phyloP scores from a whole-genome alignment of 345 rosid genomes.

The Gossypium raimondii region DNA sequence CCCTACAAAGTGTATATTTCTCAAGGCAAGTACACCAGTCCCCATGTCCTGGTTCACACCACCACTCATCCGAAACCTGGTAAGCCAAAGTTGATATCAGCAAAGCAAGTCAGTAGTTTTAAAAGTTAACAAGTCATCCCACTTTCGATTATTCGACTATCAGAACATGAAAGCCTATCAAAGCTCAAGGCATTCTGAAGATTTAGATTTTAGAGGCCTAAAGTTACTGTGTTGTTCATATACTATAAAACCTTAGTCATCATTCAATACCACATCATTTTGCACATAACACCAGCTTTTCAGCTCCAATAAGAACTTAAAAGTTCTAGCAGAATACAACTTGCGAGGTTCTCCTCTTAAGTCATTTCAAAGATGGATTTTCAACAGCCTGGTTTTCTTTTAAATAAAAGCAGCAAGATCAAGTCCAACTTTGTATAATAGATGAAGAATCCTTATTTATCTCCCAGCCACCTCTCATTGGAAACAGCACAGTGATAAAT shows the following conservation, averaged over 20 bases:
- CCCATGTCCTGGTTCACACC: slow-evolving; percentile 82
- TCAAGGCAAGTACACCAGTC: slow-evolving; percentile 74
- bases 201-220: slow-evolving; percentile 1
- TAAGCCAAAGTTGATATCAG: slow-evolving; percentile 12
- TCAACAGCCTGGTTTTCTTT: not conserved
- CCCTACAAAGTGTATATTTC: slow-evolving; percentile 61
- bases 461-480: not conserved
- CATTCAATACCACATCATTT: not conserved
- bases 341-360: not conserved
- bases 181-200: not conserved
- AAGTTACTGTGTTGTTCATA: not conserved
- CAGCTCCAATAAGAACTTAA: not conserved
- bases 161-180: not conserved
- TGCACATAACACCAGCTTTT: not conserved
- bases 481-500: not conserved
- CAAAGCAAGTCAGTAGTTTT: not conserved
- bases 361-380: not conserved
- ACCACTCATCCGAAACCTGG: slow-evolving; percentile 77
- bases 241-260: not conserved
- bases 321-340: not conserved
- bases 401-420: not conserved
- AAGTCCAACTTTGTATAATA: not conserved
- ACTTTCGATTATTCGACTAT: not conserved
- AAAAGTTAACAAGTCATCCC: not conserved
- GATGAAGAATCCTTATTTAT: not conserved